Base-by-base conservation (phyloP, 2,329 filamentous ascomycete species). In the Pseudocercospora pini-densiflorae region DNA sequence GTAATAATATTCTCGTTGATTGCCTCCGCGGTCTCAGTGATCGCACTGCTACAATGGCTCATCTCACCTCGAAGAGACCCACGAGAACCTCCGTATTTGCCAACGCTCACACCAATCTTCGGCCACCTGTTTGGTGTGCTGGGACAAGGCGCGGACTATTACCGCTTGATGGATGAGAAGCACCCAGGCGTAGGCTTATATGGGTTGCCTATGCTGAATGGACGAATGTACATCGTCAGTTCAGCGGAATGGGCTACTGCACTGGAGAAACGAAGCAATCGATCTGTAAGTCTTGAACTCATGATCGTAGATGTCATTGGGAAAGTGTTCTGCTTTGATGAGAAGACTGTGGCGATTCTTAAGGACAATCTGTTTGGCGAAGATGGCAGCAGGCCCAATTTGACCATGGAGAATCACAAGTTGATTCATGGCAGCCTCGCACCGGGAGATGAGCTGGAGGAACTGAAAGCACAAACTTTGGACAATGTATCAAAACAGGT, bases 41-140 rank as follows among this genome's bases (percentile, higher is more conserved):
- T 54, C 3, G 51, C 21, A 12, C 16, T 54, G 21, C 51, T 54
- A 14, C 51, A 54, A 54, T 54, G 51, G 51, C 21, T 54, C 23
- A 54, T 54, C 24, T 27, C 21, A n/a, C 33, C 58, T 10, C 36
- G 31, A 40, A 61, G 57, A 55, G 67, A 69, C 29, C 10, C 78
- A 7, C 73, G 76, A 57, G 83, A 85, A 64, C 83, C 84, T 8
- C 81, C 82, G 3, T 64, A 80, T 0, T 24, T 84, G 23, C 77
- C 78, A 24, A 75, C 80, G 0, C 75, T 53, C n/a, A 76, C 85
- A 36, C 83, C 83, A 0, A 74, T 81, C 36, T 68, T 85, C 53
- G 83, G 83, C 1, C 83, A 85, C 67, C 75, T 84, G 19, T 72
- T 85, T 31, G 80, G 80, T 8, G 75, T 84, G 70, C 68, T 84